phyloP scores from a whole-genome alignment of 23 red algal genomes.

The Cyanidioschyzon merolae region DNA sequence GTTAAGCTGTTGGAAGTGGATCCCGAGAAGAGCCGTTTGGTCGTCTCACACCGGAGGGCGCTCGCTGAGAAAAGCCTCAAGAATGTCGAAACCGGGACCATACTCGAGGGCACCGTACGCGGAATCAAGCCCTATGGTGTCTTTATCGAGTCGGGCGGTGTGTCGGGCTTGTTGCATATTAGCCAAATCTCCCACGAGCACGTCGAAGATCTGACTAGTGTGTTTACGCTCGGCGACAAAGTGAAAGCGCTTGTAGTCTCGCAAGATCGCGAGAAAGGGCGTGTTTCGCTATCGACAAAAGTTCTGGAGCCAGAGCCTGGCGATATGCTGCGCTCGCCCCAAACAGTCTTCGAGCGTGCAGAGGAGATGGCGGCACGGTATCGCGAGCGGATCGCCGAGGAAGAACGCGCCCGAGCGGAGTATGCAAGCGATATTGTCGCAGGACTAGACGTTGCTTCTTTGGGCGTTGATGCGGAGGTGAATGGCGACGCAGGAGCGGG shows the following conservation, averaged over 20 bases:
- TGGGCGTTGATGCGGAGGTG: slow-evolving; percentile 7
- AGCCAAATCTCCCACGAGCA: slow-evolving; percentile 95
- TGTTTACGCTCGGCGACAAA: slow-evolving; percentile 38
- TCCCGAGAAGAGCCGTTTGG: slow-evolving; percentile 57
- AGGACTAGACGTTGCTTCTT: slow-evolving; percentile 61
- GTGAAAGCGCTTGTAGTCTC: slow-evolving; percentile 88
- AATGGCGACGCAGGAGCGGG: neutral
- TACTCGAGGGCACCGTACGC: slow-evolving; percentile 70
- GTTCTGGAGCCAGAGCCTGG: slow-evolving; percentile 87
- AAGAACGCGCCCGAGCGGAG: slow-evolving; percentile 52
- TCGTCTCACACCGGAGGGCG: slow-evolving; percentile 81
- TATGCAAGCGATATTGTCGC: slow-evolving; percentile 95
- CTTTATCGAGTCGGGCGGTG: slow-evolving; percentile 84
- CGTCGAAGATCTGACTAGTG: slow-evolving; percentile 53
- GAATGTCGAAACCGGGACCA: slow-evolving; percentile 44
- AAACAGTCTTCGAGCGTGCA: slow-evolving; percentile 68
- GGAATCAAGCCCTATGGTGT: slow-evolving; percentile 93
- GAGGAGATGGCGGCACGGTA: slow-evolving; percentile 79
- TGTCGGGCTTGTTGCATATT: slow-evolving; percentile 87
- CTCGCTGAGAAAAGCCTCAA: slow-evolving; percentile 71
- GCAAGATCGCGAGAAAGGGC: slow-evolving; percentile 88
- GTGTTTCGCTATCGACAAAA: slow-evolving; percentile 88
- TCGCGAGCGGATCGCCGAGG: slow-evolving; percentile 65
- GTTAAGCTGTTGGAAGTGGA: slow-evolving; percentile 88
- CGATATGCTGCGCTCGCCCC: slow-evolving; percentile 74